Conservation (phyloP, 306 rosid genomes). For the Glycyrrhiza uralensis region DNA sequence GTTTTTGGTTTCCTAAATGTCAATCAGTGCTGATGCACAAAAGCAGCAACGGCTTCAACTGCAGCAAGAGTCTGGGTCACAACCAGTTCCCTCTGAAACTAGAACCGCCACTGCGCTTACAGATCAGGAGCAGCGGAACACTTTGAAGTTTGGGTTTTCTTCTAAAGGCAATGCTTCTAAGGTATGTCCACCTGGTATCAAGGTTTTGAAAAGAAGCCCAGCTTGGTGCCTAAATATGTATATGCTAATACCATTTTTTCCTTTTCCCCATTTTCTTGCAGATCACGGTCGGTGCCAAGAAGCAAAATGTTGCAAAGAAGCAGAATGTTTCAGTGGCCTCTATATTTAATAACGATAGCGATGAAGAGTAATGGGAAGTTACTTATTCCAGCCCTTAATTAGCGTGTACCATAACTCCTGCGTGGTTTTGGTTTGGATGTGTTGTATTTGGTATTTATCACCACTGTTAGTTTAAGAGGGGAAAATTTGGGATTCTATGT, state of each 20-base stretch:
- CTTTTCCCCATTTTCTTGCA: constrained; percentile 18
- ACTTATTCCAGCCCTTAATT: constrained; percentile 1
- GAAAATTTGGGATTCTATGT: not conserved
- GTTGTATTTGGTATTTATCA: not conserved
- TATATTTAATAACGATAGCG: constrained; percentile 61
- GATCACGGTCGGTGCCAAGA: constrained; percentile 55
- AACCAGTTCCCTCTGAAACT: constrained; percentile 50
- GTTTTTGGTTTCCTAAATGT: constrained; percentile 21
- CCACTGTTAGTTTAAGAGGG: not conserved
- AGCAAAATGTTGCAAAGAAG: constrained; percentile 62
- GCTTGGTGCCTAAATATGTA: not conserved
- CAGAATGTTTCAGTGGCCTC: constrained; percentile 52
- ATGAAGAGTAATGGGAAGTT: constrained; percentile 49
- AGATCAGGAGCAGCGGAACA: constrained; percentile 82
- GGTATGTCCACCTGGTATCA: constrained; percentile 30
- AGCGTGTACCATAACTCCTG: constrained; percentile 15
- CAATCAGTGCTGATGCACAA: constrained; percentile 72
- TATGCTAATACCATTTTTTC: not conserved
- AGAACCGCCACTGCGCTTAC: constrained; percentile 63
- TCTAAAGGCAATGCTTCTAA: constrained; percentile 74
- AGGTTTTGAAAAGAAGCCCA: not conserved
- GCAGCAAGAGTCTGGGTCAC: constrained; percentile 55
- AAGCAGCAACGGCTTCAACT: constrained; percentile 75
- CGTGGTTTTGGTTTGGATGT: constrained; percentile 13
- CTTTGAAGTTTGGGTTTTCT: constrained; percentile 90